Percentiles rank a stretch among this genome's conserved stretches.
These are phyloP conservation scores for Stagonosporopsis chrysanthemi DNA, from an alignment of 2,329 filamentous ascomycete species.

Conservation along the genomic window DNA sequence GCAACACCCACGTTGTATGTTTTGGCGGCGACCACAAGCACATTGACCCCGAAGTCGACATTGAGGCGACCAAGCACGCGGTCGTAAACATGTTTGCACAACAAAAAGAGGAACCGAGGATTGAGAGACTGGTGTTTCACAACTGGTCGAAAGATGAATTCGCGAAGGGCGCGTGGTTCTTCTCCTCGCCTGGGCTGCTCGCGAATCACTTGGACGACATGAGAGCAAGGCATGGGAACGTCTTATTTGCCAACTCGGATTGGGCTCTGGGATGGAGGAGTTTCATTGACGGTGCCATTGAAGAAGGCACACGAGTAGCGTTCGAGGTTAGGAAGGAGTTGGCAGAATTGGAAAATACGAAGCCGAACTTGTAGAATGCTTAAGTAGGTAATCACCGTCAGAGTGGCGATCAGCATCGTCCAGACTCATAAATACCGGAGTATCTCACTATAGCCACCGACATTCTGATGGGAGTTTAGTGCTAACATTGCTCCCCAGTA, in stretches of 20 bases:
- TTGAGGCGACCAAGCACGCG: conserved; percentile 44
- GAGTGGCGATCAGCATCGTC: background rate
- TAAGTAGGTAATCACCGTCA: background rate
- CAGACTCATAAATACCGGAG: background rate
- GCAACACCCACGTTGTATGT: conserved; percentile 58
- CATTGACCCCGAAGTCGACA: conserved; percentile 54
- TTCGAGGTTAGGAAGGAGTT: conserved; percentile 36
- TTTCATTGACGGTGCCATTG: conserved; percentile 61
- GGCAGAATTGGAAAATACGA: background rate
- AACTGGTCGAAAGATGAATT: conserved; percentile 60
- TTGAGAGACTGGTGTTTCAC: conserved; percentile 52
- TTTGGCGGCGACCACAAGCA: conserved; percentile 56
- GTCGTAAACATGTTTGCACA: conserved; percentile 41
- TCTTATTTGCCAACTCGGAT: conserved; percentile 58
- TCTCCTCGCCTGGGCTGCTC: conserved; percentile 47
- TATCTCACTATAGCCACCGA: no score
- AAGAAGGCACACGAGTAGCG: conserved; percentile 53
- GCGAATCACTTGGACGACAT: conserved; percentile 52
- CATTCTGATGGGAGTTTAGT: background rate
- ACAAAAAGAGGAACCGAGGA: conserved; percentile 12
- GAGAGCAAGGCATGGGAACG: conserved; percentile 52
- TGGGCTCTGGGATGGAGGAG: conserved; percentile 60
- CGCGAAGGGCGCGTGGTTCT: conserved; percentile 53
- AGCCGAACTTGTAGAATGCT: background rate
- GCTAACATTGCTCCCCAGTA: background rate